Percentiles rank a stretch among this genome's conserved stretches.
Conservation (phyloP, 495 filamentous ascomycete species). For the Hapsidospora chrysogenum region DNA sequence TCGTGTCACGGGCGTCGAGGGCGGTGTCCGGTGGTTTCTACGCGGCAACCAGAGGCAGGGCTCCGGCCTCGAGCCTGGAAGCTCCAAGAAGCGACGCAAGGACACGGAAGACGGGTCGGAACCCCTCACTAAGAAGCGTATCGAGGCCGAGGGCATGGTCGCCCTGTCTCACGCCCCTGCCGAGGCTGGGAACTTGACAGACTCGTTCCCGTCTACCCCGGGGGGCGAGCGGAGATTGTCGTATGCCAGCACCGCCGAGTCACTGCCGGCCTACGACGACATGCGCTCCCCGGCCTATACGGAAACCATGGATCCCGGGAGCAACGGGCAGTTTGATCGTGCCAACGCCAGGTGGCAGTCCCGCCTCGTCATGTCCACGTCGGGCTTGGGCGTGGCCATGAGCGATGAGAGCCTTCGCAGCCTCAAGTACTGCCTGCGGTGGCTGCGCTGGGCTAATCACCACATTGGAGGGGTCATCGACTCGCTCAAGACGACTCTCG, state of each 20-base stretch:
- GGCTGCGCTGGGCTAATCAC: conserved; percentile 60
- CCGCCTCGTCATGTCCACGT: conserved; percentile 66
- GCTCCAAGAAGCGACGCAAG: conserved; percentile 47
- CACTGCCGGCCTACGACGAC: conserved; percentile 68
- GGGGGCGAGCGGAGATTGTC: conserved; percentile 17
- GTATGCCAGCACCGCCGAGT: conserved; percentile 37
- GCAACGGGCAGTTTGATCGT: conserved; percentile 9
- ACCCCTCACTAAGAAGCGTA: conserved; percentile 2
- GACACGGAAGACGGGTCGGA: conserved; percentile 21
- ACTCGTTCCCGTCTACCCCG: conserved; percentile 1
- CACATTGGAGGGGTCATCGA: conserved; percentile 53
- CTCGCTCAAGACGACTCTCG: conserved; percentile 51
- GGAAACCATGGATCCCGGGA: conserved; percentile 15
- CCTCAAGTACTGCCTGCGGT: conserved; percentile 59
- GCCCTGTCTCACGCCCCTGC: not conserved
- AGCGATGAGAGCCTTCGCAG: conserved; percentile 64
- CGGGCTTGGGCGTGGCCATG: conserved; percentile 72
- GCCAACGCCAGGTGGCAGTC: conserved; percentile 48
- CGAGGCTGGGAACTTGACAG: not conserved
- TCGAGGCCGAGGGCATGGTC: not conserved
- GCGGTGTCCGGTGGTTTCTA: conserved; percentile 63
- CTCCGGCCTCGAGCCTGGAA: conserved; percentile 22
- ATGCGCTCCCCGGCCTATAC: conserved; percentile 55
- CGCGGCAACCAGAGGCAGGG: conserved; percentile 12
- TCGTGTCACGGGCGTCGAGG: conserved; percentile 68